phyloP scores from a whole-genome alignment of 2,329 filamentous ascomycete species.

The Aureobasidium sp. region DNA sequence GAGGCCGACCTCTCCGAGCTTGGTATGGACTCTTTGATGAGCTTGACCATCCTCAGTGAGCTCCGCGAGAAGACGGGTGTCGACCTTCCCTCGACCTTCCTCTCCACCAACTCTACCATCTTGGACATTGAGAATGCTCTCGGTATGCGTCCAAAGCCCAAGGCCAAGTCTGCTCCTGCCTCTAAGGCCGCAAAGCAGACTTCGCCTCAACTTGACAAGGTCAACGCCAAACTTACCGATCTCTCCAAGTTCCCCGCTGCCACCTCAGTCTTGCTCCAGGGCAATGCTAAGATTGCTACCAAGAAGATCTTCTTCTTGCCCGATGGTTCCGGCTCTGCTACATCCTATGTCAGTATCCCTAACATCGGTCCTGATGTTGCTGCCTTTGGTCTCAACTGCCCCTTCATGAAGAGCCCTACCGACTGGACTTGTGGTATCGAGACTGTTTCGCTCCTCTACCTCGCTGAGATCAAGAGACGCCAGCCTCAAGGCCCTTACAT shows the following conservation, averaged over 20 bases:
- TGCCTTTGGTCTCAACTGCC: conserved; percentile 55
- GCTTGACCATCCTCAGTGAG: conserved; percentile 42
- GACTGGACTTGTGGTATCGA: conserved; percentile 59
- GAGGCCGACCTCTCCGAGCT: conserved; percentile 54
- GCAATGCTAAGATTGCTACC: conserved; percentile 47
- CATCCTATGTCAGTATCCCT: conserved; percentile 57
- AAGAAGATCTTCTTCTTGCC: conserved; percentile 47
- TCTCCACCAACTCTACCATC: conserved; percentile 54
- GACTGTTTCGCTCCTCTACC: conserved; percentile 56
- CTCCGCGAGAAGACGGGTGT: conserved; percentile 44
- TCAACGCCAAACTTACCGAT: conserved; percentile 41
- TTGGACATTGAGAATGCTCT: conserved; percentile 58
- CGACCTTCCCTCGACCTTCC: conserved; percentile 45
- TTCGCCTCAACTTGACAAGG: conserved; percentile 37
- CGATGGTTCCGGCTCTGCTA: conserved; percentile 51
- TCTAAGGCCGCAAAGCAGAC: conserved; percentile 23
- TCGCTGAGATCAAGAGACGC: conserved; percentile 61
- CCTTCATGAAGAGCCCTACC: conserved; percentile 61
- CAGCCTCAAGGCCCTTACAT: conserved; percentile 56
- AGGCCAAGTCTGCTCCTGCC: conserved; percentile 21
- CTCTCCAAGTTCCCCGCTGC: conserved; percentile 39
- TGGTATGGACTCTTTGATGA: conserved; percentile 48
- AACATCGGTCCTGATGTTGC: conserved; percentile 44
- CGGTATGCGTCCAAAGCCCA: conserved; percentile 43
- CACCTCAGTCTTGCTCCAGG: conserved; percentile 50